phyloP scores from a whole-genome alignment of 2,329 filamentous ascomycete species.

The Albophoma yamanashiensis region DNA sequence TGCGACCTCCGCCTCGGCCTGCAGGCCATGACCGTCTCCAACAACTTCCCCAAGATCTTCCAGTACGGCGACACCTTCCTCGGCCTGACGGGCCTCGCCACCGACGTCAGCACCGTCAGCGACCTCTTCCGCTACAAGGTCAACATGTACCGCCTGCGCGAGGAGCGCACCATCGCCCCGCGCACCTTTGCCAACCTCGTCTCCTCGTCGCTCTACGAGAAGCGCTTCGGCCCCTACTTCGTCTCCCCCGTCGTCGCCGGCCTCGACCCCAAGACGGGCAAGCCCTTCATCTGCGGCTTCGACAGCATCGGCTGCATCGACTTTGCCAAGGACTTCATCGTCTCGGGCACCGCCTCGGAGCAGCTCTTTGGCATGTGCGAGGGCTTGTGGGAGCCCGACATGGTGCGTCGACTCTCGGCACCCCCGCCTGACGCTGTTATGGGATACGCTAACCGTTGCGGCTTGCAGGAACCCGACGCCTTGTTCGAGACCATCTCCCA shows the following conservation, averaged over 20 bases:
- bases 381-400: slow-evolving; percentile 92
- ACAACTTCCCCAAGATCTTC: slow-evolving; percentile 99
- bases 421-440: too few species aligned
- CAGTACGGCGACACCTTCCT: slow-evolving; percentile 92
- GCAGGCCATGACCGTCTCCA: slow-evolving; percentile 92
- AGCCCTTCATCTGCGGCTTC: slow-evolving; percentile 98
- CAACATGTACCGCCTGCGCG: slow-evolving; percentile 98
- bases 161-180: slow-evolving; percentile 93
- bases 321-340: slow-evolving; percentile 99
- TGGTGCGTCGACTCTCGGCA: slow-evolving; percentile 49
- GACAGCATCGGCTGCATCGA: slow-evolving; percentile 99
- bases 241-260: slow-evolving; percentile 91
- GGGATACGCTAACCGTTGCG: background rate
- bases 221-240: slow-evolving; percentile 92
- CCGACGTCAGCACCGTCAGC: slow-evolving; percentile 86
- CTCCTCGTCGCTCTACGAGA: slow-evolving; percentile 83
- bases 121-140: slow-evolving; percentile 99
- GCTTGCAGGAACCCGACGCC: slow-evolving; percentile 66
- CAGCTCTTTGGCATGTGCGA: slow-evolving; percentile 99
- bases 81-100: slow-evolving; percentile 90
- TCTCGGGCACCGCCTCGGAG: slow-evolving; percentile 89
- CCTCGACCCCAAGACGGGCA: slow-evolving; percentile 84
- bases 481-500: slow-evolving; percentile 98
- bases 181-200: slow-evolving; percentile 96
- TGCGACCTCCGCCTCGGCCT: slow-evolving; percentile 97